Evolutionary conservation across 192 early-diverging fungal genomes (phyloP), one percentile per base, ranked within the genome.

Genomic region (Coemansia sp.): DNA sequence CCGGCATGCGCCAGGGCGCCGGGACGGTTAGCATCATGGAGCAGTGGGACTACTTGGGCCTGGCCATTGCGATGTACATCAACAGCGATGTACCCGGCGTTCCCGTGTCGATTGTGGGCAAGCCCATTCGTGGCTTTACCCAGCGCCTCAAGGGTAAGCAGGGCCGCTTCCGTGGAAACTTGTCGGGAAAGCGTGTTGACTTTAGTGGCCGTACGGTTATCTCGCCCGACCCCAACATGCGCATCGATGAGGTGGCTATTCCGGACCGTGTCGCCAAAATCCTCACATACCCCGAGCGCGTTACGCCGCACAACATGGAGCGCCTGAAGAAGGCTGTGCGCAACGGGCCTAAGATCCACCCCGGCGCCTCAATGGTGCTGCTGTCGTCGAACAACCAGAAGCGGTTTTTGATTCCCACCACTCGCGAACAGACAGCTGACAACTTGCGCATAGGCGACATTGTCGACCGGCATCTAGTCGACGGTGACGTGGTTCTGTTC

Each of bases 121-220:
- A 91, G 73, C 88, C 88, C 1, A 88, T 86, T 52, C 84, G 86
- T 65, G 97, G 97, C 60, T 90, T 97, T 56, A 94, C 93, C 61
- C 97, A 99, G 83, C 86, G 97, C 34, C 76, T 99, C 59, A 99
- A 99, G 85, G 97, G 97, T 45, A 99, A 99, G 71, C 93, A 97
- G 64, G 97, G 97, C 60, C 91, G 97, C 56, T 97, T 99, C 86
- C 91, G 97, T 67, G 97, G 97, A 43, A 99, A 99, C 62, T 83
- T 99, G 57, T 95, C 94, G 1, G 97, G 97, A 62, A 99, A 99
- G 86, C 94, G 97, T 75, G 97, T 99, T 6, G 96, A 99, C 77
- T 99, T 97, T 68, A 97, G 95, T 35, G 96, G 93, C 3, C 88
- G 97, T 74, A 99, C 97, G 3, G 97, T 99, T 58, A 99, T 99